These are phyloP conservation scores for Chaetomiaceae sp. DNA, from an alignment of 2,329 filamentous ascomycete genomes.

Conservation along the genomic window DNA sequence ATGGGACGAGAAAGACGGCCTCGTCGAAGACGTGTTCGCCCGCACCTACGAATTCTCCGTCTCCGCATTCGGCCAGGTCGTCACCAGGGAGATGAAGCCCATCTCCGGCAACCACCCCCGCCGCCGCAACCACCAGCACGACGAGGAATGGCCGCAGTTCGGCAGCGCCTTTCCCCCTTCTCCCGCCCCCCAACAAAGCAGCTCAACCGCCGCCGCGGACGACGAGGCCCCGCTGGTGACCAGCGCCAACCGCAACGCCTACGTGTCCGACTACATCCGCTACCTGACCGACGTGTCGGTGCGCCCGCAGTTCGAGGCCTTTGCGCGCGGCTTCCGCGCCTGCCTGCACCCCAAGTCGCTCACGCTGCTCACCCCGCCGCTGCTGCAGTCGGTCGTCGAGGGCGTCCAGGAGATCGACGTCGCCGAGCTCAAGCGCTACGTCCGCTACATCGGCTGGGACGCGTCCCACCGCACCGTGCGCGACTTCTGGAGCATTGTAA, in stretches of 20 bases:
- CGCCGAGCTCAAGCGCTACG: slow-evolving; percentile 59
- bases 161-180: slow-evolving; percentile 9
- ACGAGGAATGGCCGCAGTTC: slow-evolving; percentile 23
- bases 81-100: slow-evolving; percentile 51
- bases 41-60: slow-evolving; percentile 82
- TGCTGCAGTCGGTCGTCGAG: slow-evolving; percentile 74
- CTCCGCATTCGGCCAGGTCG: slow-evolving; percentile 48
- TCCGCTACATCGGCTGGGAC: slow-evolving; percentile 78
- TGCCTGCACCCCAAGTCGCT: slow-evolving; percentile 68
- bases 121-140: neutral
- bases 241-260: slow-evolving; percentile 68
- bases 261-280: slow-evolving; percentile 75
- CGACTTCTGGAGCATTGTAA: slow-evolving; percentile 81
- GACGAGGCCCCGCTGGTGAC: slow-evolving; percentile 69
- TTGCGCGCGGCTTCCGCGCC: slow-evolving; percentile 70
- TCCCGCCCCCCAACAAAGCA: slow-evolving; percentile 30
- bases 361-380: slow-evolving; percentile 60
- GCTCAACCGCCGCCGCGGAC: slow-evolving; percentile 30
- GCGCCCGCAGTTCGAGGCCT: slow-evolving; percentile 69
- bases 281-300: slow-evolving; percentile 78
- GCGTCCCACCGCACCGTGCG: slow-evolving; percentile 61
- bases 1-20: slow-evolving; percentile 69
- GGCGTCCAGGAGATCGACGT: slow-evolving; percentile 78
- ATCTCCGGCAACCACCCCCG: neutral
- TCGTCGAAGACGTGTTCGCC: slow-evolving; percentile 74